phyloP scores from a whole-genome alignment of 352 stramenopile genomes.

The Aphanomyces stellatus region DNA sequence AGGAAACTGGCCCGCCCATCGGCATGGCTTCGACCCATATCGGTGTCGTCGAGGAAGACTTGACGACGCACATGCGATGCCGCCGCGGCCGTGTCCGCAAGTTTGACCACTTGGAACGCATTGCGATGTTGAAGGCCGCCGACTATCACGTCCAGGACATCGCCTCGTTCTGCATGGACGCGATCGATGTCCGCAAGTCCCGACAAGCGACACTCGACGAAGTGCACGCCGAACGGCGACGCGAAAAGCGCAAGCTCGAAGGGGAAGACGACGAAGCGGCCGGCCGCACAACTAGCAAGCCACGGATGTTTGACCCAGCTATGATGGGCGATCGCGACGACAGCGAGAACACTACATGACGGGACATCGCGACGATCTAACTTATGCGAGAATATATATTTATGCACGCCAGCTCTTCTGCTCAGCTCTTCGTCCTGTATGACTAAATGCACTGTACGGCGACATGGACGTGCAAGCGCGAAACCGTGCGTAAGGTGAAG shows the following conservation, averaged over 20 bases:
- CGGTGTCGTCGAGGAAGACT: neutral
- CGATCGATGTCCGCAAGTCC: constrained; percentile 15
- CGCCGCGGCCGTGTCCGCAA: neutral
- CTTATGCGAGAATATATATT: too few relatives aligned
- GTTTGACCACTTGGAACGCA: constrained; percentile 15
- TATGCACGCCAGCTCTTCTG: too few relatives aligned
- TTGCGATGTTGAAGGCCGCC: constrained; percentile 7
- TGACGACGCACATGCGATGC: neutral
- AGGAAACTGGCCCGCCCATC: constrained; percentile 5
- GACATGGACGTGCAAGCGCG: too few relatives aligned
- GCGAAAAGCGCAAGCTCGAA: constrained; percentile 9
- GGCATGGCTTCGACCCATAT: neutral
- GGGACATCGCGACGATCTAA: too few relatives aligned
- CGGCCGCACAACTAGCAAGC: neutral
- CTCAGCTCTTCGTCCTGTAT: too few relatives aligned
- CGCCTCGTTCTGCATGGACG: constrained; percentile 7
- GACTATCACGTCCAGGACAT: constrained; percentile 12
- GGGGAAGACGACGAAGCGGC: neutral
- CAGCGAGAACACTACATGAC: too few relatives aligned
- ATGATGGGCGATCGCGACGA: too few relatives aligned
- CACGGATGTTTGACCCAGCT: too few relatives aligned
- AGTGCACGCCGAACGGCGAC: too few relatives aligned
- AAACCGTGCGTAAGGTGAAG: too few relatives aligned
- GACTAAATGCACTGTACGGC: too few relatives aligned
- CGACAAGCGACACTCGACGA: neutral